phyloP scores from a whole-genome alignment of 768 basidiomycete species.

The Tylopilus sp. region DNA sequence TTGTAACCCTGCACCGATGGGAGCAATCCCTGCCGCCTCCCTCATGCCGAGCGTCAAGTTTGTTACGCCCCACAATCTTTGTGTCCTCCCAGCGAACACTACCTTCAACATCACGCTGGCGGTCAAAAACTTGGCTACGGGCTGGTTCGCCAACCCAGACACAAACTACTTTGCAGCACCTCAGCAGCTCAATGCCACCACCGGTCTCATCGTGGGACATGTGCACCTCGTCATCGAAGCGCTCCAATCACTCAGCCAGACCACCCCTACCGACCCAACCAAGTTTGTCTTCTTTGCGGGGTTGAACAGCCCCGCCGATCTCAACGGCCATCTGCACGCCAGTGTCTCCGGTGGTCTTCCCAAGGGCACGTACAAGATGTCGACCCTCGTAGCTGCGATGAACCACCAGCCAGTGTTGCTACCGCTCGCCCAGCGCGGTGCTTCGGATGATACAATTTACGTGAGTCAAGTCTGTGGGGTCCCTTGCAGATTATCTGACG shows the following conservation, averaged over 20 bases:
- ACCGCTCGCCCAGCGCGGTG: slow-evolving; percentile 39
- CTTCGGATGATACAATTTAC: slow-evolving; percentile 41
- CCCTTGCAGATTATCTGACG: slow-evolving; percentile 4
- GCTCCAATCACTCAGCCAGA: slow-evolving; percentile 45
- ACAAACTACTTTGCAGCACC: slow-evolving; percentile 56
- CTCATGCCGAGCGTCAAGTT: slow-evolving; percentile 59
- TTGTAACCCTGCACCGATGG: slow-evolving; percentile 63
- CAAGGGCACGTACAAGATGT: slow-evolving; percentile 48
- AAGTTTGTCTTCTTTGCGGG: slow-evolving; percentile 60
- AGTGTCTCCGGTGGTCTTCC: slow-evolving; percentile 52
- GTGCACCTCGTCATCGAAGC: slow-evolving; percentile 59
- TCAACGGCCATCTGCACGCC: slow-evolving; percentile 43
- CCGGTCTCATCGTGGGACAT: slow-evolving; percentile 58
- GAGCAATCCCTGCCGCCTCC: slow-evolving; percentile 46
- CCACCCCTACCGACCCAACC: slow-evolving; percentile 45
- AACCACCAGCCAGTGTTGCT: slow-evolving; percentile 43
- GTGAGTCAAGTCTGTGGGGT: slow-evolving; percentile 19
- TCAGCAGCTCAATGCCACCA: slow-evolving; percentile 40
- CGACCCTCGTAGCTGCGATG: slow-evolving; percentile 41
- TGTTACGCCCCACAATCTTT: slow-evolving; percentile 41
- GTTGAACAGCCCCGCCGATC: slow-evolving; percentile 42
- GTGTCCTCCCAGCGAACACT: slow-evolving; percentile 39
- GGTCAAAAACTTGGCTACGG: slow-evolving; percentile 44
- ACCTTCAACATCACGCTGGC: slow-evolving; percentile 54
- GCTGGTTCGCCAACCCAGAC: slow-evolving; percentile 55